phyloP scores from a whole-genome alignment of 768 basidiomycete species.

The Boletus fagicola region DNA sequence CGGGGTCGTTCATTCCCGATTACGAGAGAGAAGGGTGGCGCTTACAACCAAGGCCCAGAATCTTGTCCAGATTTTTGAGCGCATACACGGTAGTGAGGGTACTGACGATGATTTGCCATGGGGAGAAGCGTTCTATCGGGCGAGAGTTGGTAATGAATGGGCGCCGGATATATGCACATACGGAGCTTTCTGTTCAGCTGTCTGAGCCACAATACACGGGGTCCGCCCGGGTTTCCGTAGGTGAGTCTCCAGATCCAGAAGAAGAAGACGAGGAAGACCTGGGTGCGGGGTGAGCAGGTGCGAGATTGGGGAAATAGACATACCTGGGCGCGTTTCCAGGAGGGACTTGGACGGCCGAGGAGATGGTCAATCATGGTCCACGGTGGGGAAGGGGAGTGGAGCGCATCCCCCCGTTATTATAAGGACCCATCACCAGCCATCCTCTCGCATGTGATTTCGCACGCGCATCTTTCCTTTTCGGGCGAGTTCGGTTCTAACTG shows the following conservation, averaged over 20 bases:
- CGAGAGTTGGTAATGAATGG: background rate
- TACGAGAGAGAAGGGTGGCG: background rate
- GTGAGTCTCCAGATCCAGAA: constrained; percentile 89
- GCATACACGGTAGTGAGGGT: constrained; percentile 86
- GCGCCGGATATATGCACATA: constrained; percentile 34
- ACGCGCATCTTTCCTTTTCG: constrained; percentile 18
- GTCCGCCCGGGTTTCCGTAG: constrained; percentile 60
- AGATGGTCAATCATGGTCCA: constrained; percentile 88
- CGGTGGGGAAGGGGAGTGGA: constrained; percentile 2
- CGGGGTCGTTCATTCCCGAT: background rate
- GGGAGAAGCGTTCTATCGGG: constrained; percentile 71
- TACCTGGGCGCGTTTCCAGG: constrained; percentile 89
- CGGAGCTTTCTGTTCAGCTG: constrained; percentile 57
- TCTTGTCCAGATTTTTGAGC: constrained; percentile 77
- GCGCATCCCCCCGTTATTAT: constrained; percentile 2
- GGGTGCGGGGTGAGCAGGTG: constrained; percentile 6
- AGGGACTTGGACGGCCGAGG: constrained; percentile 79
- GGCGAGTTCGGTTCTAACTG: constrained; percentile 1
- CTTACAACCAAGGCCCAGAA: constrained; percentile 76
- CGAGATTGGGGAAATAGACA: constrained; percentile 8
- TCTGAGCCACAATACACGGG: constrained; percentile 64
- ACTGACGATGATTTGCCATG: constrained; percentile 92
- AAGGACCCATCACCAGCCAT: background rate
- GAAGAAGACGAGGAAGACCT: constrained; percentile 88
- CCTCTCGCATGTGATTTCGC: constrained; percentile 37